Percentiles rank a stretch among this genome's conserved stretches.
These are phyloP conservation scores for Periconia sp. DNA, from an alignment of 2,329 filamentous ascomycete genomes.

Conservation along the genomic window DNA sequence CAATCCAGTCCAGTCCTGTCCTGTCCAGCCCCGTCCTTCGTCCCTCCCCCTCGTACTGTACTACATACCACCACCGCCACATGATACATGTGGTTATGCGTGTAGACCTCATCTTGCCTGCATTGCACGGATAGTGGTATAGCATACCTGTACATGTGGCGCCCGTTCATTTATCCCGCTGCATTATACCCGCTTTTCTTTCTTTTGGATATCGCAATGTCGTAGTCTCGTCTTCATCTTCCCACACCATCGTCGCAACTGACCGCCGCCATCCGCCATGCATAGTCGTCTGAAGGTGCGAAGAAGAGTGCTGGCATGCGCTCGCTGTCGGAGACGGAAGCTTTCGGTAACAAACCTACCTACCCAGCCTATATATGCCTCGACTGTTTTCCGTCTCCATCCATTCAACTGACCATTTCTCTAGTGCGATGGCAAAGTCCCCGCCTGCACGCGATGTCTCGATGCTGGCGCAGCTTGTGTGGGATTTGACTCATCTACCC, in stretches of 20 bases:
- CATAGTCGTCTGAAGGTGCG: conserved; percentile 38
- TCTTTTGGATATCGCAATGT: not conserved
- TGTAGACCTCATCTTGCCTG: not conserved
- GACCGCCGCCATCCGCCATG: conserved; percentile 18
- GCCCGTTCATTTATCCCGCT: no score
- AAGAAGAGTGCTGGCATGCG: conserved; percentile 39
- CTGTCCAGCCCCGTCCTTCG: not conserved
- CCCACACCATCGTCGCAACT: conserved; percentile 16
- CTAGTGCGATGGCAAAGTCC: conserved; percentile 41
- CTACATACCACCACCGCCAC: not conserved
- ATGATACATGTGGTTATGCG: not conserved
- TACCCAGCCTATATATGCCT: conserved; percentile 6
- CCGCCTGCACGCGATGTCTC: conserved; percentile 36
- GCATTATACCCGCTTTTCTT: not conserved
- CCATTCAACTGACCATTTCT: conserved; percentile 15
- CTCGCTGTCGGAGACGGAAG: conserved; percentile 38
- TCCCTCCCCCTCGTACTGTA: not conserved
- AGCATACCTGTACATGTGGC: no score
- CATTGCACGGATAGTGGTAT: not conserved
- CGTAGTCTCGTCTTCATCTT: conserved; percentile 18
- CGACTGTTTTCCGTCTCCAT: conserved; percentile 1
- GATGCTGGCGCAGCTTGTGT: conserved; percentile 34
- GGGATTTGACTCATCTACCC: conserved; percentile 38
- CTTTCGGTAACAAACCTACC: conserved; percentile 26
- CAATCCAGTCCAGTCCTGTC: no score